Conservation (phyloP, 768 basidiomycete species). For the Serendipita sp. region DNA sequence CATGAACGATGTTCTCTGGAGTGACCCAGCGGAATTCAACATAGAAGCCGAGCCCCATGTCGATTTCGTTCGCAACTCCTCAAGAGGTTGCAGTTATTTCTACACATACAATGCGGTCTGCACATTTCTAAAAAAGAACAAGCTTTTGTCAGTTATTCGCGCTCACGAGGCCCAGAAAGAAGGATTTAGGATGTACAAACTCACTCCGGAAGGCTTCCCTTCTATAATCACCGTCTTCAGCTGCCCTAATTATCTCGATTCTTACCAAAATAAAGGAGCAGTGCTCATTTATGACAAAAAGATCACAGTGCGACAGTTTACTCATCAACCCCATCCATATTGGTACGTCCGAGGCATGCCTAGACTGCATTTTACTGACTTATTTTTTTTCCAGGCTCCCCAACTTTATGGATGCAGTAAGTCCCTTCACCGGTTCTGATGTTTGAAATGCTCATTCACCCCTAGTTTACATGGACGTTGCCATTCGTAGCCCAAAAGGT, state of each 20-base stretch:
- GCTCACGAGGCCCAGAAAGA: constrained; percentile 38
- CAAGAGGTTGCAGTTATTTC: constrained; percentile 36
- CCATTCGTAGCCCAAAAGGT: constrained; percentile 89
- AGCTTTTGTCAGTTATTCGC: constrained; percentile 76
- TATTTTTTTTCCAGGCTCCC: constrained; percentile 20
- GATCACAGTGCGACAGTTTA: constrained; percentile 35
- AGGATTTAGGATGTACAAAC: constrained; percentile 38
- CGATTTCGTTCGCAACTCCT: constrained; percentile 35
- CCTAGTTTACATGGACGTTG: constrained; percentile 84
- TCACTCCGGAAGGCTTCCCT: constrained; percentile 35
- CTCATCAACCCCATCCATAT: constrained; percentile 33
- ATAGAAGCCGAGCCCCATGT: constrained; percentile 23
- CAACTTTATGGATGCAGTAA: constrained; percentile 39
- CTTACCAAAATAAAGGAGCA: constrained; percentile 38
- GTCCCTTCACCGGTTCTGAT: constrained; percentile 34
- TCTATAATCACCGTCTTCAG: constrained; percentile 38
- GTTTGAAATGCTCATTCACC: constrained; percentile 30
- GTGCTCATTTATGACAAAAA: constrained; percentile 40
- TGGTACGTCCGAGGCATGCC: constrained; percentile 15
- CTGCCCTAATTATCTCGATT: constrained; percentile 35
- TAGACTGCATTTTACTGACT: neutral
- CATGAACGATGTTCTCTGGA: constrained; percentile 38
- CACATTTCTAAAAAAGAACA: constrained; percentile 84
- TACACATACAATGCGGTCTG: constrained; percentile 63
- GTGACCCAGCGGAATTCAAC: constrained; percentile 29